phyloP scores from a whole-genome alignment of 306 rosid genomes.

The Gastrolobium bilobum region DNA sequence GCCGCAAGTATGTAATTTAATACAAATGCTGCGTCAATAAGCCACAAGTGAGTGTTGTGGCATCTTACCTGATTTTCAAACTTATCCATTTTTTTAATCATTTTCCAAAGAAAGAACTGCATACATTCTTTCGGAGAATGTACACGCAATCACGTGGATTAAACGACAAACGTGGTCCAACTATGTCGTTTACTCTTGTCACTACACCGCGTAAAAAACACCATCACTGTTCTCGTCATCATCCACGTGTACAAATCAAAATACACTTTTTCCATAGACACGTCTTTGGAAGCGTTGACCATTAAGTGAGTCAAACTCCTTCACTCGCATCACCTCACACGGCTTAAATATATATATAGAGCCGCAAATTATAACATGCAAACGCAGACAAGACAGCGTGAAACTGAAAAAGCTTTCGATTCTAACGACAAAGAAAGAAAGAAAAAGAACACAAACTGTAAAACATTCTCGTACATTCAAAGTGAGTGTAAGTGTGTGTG shows the following conservation, averaged over 20 bases:
- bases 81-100: too few species aligned
- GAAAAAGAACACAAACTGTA: not conserved
- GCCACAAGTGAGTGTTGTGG: not conserved
- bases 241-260: slow-evolving; percentile 20
- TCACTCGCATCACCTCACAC: slow-evolving; percentile 35
- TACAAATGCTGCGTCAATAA: not conserved
- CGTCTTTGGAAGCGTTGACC: slow-evolving; percentile 58
- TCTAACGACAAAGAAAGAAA: too few species aligned
- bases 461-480: not conserved
- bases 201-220: not conserved
- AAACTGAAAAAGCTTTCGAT: not conserved
- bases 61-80: too few species aligned
- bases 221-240: slow-evolving; percentile 21
- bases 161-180: slow-evolving; percentile 15
- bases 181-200: not conserved
- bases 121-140: too few species aligned
- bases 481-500: not conserved
- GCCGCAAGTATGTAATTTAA: not conserved
- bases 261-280: slow-evolving; percentile 30
- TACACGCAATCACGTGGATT: slow-evolving; percentile 23
- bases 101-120: too few species aligned
- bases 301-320: slow-evolving; percentile 38
- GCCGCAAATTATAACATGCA: slow-evolving; percentile 21
- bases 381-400: not conserved
- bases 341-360: not conserved